Base-by-base conservation (phyloP, 129 eudicot genomes). In the Helichrysum umbraculigerum region DNA sequence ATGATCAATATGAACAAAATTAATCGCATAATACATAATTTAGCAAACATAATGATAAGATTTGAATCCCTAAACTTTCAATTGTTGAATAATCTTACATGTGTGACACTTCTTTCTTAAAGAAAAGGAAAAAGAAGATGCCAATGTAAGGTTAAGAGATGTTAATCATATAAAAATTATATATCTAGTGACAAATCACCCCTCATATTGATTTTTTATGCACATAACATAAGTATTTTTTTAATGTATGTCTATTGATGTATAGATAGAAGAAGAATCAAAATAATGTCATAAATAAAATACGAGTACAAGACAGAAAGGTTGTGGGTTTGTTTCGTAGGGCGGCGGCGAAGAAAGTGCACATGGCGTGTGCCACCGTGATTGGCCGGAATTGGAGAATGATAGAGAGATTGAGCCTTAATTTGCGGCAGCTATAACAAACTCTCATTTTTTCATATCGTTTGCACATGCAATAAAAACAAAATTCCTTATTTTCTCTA, bases 311-410 rank as follows among this genome's bases (percentile, higher is more conserved):
- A 7, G 30, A 41, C 7, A 74, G 19, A 25, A 42, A 41, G 35
- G 35, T 35, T 20, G 29, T 62, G 56, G 22, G 17, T 60, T 14
- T 22, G 7, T 73, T 73, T 60, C 3, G 39, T 22, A 76, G 69
- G 77, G 72, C 77, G 71, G 65, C 77, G 32, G 62, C 33, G 57
- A 64, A 71, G 77, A 78, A 47, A 47, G 64, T 44, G 82, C 77
- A 78, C 82, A 78, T 71, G 81, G 65, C 77, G 47, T 78, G 82
- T 73, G 72, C 77, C 71, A 78, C 57, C 56, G 71, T 78, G 63
- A 78, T 66, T 66, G 73, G 80, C 56, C 29, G 73, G 56, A 65
- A 47, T 19, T 22, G 65, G 65, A 52, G 75, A 70, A 17, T 30
- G 63, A 67, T 66, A 21, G 47, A 33, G 61, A 33, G 73, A 76